Evolutionary conservation across 495 filamentous ascomycete genomes (phyloP).

Genomic region (Neurospora sp.): DNA sequence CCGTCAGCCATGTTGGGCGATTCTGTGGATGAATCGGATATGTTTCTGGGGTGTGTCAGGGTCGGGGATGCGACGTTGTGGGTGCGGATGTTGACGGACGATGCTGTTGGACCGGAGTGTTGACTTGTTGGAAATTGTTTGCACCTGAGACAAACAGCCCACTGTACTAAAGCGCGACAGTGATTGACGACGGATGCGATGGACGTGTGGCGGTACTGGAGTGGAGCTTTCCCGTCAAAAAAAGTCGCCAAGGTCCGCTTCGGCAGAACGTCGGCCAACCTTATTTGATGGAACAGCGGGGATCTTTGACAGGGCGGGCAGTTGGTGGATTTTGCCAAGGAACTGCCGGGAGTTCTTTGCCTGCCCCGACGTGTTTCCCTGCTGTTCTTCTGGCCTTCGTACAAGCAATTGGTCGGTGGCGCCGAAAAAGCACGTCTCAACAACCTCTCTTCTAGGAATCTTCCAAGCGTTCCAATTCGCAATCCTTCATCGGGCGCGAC

Average conservation of each 20-base stretch:
- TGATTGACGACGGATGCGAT: conserved; percentile 1
- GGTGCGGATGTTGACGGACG: conserved; percentile 4
- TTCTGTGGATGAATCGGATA: conserved; percentile 18
- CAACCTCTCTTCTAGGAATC: background rate
- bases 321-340: background rate
- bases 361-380: background rate
- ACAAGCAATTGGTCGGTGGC: background rate
- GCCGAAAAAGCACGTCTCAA: background rate
- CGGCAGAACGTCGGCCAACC: background rate
- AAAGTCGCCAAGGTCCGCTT: background rate
- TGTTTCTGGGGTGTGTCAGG: background rate
- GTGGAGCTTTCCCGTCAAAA: background rate
- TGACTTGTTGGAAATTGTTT: background rate
- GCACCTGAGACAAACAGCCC: background rate
- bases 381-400: background rate
- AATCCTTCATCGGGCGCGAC: background rate
- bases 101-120: background rate
- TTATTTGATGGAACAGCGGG: background rate
- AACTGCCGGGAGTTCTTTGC: background rate
- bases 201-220: background rate
- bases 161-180: background rate
- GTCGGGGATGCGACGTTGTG: background rate
- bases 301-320: background rate
- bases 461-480: background rate
- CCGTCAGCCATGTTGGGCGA: conserved; percentile 62